Evolutionary conservation across 257 asterid genomes (phyloP), one percentile per base, ranked within the genome.

Genomic region (Mentha longifolia): DNA sequence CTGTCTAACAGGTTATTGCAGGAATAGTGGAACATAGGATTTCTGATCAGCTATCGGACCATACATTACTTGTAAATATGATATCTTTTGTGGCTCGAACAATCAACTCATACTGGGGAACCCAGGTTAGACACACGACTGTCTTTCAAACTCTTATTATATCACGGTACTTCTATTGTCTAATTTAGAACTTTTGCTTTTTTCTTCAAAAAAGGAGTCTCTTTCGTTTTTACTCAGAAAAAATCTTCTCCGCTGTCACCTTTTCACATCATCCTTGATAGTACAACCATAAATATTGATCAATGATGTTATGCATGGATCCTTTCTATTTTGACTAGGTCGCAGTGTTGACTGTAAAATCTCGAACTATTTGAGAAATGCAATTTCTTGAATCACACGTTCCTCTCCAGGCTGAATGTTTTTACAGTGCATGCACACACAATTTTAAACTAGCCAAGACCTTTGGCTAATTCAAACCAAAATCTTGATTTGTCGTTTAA

Each of bases 31-130:
- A 93, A 82, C 98, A 93, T 76, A 87, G 97, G 70, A 75, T 93
- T 72, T 85, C 96, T 16, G 98, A 93, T 33, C 85, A 75, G 80
- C 85, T 93, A 74, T 59, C 88, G 5, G 92, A 89, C 71, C 95
- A 93, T 74, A 63, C 86, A 31, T 82, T 93, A 37, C 82, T 93
- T 77, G 91, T 93, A 65, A 93, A 91, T 79, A 66, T 87, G 88
- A 76, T 91, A 49, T 93, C 98, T 67, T 90, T 93, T 72, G 88
- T 90, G 78, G 86, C 83, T 74, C 88, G 97, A 77, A 91, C 94
- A 55, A 77, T 91, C 84, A 93, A 93, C 88, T 93, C 98, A 77
- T 93, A 93, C 75, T 93, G 95, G 92, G 98, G 97, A 82, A 93
- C 96, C 68, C 96, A 89, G 97, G 98, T 87, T 28, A 77, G 77